Base-by-base conservation (phyloP, 768 basidiomycete genomes). In the Naematelia aurantialba region DNA sequence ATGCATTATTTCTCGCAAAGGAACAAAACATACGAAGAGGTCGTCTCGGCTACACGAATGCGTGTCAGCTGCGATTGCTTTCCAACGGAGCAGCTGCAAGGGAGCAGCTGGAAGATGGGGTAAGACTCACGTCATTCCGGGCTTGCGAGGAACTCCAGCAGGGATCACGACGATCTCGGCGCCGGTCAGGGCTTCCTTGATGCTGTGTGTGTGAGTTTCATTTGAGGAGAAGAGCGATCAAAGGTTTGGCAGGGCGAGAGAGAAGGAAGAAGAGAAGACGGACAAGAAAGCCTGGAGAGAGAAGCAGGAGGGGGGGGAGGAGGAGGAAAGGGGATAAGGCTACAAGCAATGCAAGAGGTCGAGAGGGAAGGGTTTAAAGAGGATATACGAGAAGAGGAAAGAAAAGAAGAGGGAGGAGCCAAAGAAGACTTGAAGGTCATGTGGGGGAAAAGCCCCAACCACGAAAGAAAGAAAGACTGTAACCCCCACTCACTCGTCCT, bases 131-230 rank as follows among this genome's bases (percentile, higher is more conserved):
- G 76, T 78, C 77, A 78, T 78, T 52, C 77, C 77, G 45, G 77
- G 77, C 80, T 99, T 99, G 68, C 94, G 83, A 53, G 94, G 94
- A 2, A 98, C 86, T 75, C 94, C 94, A 69, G 94, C 94, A 55
- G 94, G 94, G 76, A 98, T 96, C 59, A 99, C 83, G 65, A 99
- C 87, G 62, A 99, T 70, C 64, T 96, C 85, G 11, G 92, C 92
- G 59, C 89, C 91, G 46, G 82, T 84, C 68, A 99, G 82, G 44
- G 84, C 83, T 78, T 88, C 88, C 79, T 87, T 84, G 62, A 70
- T 66, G 58, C 71, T 69, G 50, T 8, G 26, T 17, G 3, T 52
- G 24, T 52, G n/a, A 52, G 52, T n/a, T 27, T 30, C 34, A 31
- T 42, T 17, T 39, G 34, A 39, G 34, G 34, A 54, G 31, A 54